phyloP scores from a whole-genome alignment of 345 rosid genomes.

The Gossypioides kirkii region DNA sequence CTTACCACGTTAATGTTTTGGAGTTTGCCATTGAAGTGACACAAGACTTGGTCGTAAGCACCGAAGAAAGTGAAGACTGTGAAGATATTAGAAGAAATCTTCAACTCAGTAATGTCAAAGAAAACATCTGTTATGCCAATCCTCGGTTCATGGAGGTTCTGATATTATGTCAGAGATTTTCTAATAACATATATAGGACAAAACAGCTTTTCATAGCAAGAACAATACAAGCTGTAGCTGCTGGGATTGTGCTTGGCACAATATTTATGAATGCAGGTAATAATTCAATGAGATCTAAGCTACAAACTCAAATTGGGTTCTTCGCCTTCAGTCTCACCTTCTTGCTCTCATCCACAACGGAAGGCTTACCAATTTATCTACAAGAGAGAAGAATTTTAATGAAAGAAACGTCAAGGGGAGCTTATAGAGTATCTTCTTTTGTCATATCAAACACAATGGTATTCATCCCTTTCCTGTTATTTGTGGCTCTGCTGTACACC shows the following conservation, averaged over 20 bases:
- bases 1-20: background rate
- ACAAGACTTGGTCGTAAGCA: background rate
- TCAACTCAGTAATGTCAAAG: background rate
- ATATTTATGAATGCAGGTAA: conserved; percentile 32
- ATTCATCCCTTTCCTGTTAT: background rate
- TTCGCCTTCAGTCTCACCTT: conserved; percentile 6
- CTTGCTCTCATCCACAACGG: background rate
- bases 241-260: conserved; percentile 70
- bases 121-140: background rate
- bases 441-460: conserved; percentile 1
- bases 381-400: background rate
- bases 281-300: background rate
- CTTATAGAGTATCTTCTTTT: background rate
- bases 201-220: conserved; percentile 71
- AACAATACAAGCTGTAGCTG: conserved; percentile 60
- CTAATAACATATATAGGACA: conserved; percentile 69
- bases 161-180: conserved; percentile 15
- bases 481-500: background rate
- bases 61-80: background rate
- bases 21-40: background rate
- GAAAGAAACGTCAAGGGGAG: conserved; percentile 4
- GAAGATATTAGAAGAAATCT: background rate
- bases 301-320: background rate
- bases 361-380: background rate
- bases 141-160: background rate